phyloP scores from a whole-genome alignment of 306 rosid species.

The Cicer cuneatum region DNA sequence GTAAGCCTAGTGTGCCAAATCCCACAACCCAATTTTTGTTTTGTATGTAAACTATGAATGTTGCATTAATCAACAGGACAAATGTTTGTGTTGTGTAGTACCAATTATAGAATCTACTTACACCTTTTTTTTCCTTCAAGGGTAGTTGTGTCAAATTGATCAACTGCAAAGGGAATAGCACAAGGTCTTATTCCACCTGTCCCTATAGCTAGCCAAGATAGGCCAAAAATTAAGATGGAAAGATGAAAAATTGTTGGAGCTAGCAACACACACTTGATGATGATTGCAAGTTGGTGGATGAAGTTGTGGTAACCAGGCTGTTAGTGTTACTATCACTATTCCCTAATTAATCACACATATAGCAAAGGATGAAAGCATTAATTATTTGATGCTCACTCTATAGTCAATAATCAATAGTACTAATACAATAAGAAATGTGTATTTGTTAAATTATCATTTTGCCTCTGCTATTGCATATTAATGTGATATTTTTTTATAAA shows the following conservation, averaged over 20 bases:
- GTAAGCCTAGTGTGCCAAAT: slow-evolving; percentile 46
- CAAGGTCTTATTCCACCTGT: slow-evolving; percentile 63
- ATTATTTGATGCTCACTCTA: too few relatives aligned
- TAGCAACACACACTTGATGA: slow-evolving; percentile 34
- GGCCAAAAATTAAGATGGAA: slow-evolving; percentile 34
- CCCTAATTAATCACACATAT: slow-evolving; percentile 56
- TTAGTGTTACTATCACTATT: slow-evolving; percentile 49
- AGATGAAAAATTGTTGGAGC: slow-evolving; percentile 42
- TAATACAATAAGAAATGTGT: too few relatives aligned
- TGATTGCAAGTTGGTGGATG: slow-evolving; percentile 58
- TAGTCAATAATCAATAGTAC: too few relatives aligned
- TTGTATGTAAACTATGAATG: slow-evolving; percentile 52
- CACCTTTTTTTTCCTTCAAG: slow-evolving; percentile 49
- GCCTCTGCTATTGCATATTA: too few relatives aligned
- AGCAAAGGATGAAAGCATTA: too few relatives aligned
- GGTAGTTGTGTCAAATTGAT: slow-evolving; percentile 52
- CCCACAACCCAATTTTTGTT: slow-evolving; percentile 59
- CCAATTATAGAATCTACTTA: slow-evolving; percentile 55
- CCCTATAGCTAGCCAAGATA: slow-evolving; percentile 47
- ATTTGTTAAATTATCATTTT: too few relatives aligned
- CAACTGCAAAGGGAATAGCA: slow-evolving; percentile 57
- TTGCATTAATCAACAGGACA: slow-evolving; percentile 24
- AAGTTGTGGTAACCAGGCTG: slow-evolving; percentile 53
- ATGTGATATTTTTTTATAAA: too few relatives aligned
- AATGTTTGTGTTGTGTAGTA: slow-evolving; percentile 46